Percentiles rank a stretch among this genome's conserved stretches.
Evolutionary conservation across 768 basidiomycete species (phyloP).

Genomic region (Epithele typhae): DNA sequence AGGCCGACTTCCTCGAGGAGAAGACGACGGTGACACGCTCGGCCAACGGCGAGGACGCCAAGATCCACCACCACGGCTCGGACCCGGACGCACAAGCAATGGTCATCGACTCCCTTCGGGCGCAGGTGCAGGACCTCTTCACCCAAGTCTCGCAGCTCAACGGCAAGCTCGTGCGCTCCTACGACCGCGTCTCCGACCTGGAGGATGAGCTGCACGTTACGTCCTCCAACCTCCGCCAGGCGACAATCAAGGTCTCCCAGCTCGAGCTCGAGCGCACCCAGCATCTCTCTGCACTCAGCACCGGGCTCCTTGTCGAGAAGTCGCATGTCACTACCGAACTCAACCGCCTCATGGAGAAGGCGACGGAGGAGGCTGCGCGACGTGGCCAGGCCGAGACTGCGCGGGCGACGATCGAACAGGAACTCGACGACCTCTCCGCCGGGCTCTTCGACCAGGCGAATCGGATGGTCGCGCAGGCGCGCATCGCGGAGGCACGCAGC

Average conservation of each 20-base stretch:
- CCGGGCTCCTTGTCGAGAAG: conserved; percentile 89
- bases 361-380: conserved; percentile 91
- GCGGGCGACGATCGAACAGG: conserved; percentile 80
- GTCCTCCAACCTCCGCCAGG: conserved; percentile 51
- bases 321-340: conserved; percentile 88
- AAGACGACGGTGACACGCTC: conserved; percentile 15
- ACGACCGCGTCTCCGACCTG: conserved; percentile 88
- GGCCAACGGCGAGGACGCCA: conserved; percentile 16
- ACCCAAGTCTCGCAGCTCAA: conserved; percentile 91
- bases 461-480: conserved; percentile 95
- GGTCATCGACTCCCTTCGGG: conserved; percentile 75
- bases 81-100: conserved; percentile 71
- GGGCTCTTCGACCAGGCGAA: conserved; percentile 90
- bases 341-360: conserved; percentile 87
- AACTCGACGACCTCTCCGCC: conserved; percentile 92
- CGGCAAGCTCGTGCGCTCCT: conserved; percentile 86
- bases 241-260: conserved; percentile 65
- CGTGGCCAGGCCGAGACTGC: conserved; percentile 89
- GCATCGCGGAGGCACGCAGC: conserved; percentile 59
- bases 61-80: conserved; percentile 15
- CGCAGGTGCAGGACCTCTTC: conserved; percentile 82
- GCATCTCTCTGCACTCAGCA: conserved; percentile 87
- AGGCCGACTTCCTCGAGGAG: conserved; percentile 19
- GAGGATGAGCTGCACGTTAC: conserved; percentile 83
- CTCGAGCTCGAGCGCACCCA: conserved; percentile 83